A percentile compares a stretch with the other conserved stretches of the same genome.
Conservation (phyloP, 352 stramenopile species). For the Phytophthora boehmeriae region DNA sequence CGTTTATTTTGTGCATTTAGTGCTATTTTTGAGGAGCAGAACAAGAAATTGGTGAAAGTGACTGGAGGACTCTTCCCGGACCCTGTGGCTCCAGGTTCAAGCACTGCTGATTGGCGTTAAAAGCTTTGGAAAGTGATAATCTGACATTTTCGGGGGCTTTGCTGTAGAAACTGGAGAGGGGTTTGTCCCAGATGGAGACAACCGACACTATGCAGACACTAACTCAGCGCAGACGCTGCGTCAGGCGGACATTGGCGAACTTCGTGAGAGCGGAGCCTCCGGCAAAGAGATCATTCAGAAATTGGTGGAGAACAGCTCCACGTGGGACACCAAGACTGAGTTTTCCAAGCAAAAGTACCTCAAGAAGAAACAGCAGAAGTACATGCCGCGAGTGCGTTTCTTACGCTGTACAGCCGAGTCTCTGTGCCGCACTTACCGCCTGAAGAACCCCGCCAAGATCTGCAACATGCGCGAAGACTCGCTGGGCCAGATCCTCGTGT, state of each 20-base stretch:
- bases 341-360: slow-evolving; percentile 98
- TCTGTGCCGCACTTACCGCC: slow-evolving; percentile 88
- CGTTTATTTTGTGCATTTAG: slow-evolving; percentile 23
- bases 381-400: slow-evolving; percentile 87
- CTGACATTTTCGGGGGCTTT: slow-evolving; percentile 1
- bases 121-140: background rate
- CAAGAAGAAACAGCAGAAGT: slow-evolving; percentile 95
- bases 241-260: slow-evolving; percentile 61
- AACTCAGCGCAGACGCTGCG: slow-evolving; percentile 87
- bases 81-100: slow-evolving; percentile 70
- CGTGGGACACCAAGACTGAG: slow-evolving; percentile 94
- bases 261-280: slow-evolving; percentile 72
- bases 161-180: slow-evolving; percentile 75
- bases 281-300: slow-evolving; percentile 91
- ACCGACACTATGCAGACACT: slow-evolving; percentile 84
- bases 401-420: slow-evolving; percentile 89
- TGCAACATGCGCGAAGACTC: slow-evolving; percentile 93
- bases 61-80: slow-evolving; percentile 81
- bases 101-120: background rate
- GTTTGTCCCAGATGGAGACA: slow-evolving; percentile 78
- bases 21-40: slow-evolving; percentile 84
- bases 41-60: slow-evolving; percentile 79
- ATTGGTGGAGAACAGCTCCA: slow-evolving; percentile 94
- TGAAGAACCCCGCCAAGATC: slow-evolving; percentile 91
- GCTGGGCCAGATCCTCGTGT: slow-evolving; percentile 92